Evolutionary conservation across 139 green algal species (phyloP), one percentile per base, ranked within the genome.

Genomic region (Haematococcus lacustris): DNA sequence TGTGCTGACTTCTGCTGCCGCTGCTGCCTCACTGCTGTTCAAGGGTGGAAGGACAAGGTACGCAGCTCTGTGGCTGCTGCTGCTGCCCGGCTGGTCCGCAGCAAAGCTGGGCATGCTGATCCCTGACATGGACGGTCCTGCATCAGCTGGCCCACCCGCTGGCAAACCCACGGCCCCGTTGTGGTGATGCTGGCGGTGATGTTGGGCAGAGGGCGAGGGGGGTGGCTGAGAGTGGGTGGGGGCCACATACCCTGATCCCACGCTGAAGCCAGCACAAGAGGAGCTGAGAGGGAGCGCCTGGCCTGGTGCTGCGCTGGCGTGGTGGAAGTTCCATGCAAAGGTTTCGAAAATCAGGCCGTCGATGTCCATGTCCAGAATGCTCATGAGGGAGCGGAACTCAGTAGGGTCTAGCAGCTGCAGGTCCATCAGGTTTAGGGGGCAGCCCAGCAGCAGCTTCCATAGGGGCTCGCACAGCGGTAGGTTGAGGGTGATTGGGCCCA

Each of bases 361-460:
- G 30, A 88, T 85, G 76, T 88, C 83, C 71, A 88, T 84, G 65
- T 83, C 74, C 64, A 88, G 71, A 38, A 88, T 81, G 41, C 75
- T 76, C 78, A 88, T 83, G n/a, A 88, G 71, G 62, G 68, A 80
- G 28, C 83, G 61, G 77, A 83, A 84, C 53, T 64, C 53, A 7
- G 53, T 64, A 64, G 53, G 53, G 53, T 64, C 53, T 4, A 64
- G 53, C 47, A 63, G 51, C 74, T 85, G 80, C 66, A 88, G 74
- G 76, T 88, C 83, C 78, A 86, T 82, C 25, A 88, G 72, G 63
- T 78, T 80, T 34, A 88, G 73, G 7, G 83, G 83, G 41, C 79
- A 80, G 62, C 83, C 83, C 57, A 86, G 74, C 76, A 88, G 68
- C 73, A 88, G 83, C 80, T 88, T 88, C 83, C 83, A 88, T 69